Conservation (phyloP, 1,139 yeast species). For the Candida gigantensis region DNA sequence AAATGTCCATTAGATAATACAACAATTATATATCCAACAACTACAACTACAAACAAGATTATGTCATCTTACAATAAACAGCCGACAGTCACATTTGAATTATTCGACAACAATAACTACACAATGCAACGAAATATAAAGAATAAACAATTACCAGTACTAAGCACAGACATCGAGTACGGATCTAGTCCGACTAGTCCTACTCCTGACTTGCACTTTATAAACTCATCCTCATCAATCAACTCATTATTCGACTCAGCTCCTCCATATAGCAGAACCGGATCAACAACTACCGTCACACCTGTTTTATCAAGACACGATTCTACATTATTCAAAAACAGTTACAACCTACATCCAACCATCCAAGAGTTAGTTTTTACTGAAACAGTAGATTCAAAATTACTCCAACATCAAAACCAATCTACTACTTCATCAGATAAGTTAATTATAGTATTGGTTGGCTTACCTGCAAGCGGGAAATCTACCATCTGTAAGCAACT, state of each 20-base stretch:
- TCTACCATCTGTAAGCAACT: conserved; percentile 61
- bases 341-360: conserved; percentile 1
- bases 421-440: conserved; percentile 8
- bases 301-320: conserved; percentile 16
- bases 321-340: conserved; percentile 6
- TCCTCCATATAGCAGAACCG: conserved; percentile 5
- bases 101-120: conserved; percentile 4
- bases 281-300: conserved; percentile 15
- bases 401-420: conserved; percentile 8
- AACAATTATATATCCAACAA: neutral
- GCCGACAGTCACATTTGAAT: conserved; percentile 4
- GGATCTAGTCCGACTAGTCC: conserved; percentile 8
- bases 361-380: conserved; percentile 14
- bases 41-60: too few relatives aligned
- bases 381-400: conserved; percentile 10
- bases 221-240: conserved; percentile 26
- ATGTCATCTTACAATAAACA: conserved; percentile 2
- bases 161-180: conserved; percentile 1
- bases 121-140: conserved; percentile 5
- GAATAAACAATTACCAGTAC: neutral
- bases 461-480: conserved; percentile 74
- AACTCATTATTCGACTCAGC: conserved; percentile 28
- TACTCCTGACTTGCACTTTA: conserved; percentile 6
- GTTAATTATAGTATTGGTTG: conserved; percentile 46
- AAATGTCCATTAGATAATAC: neutral